Conservation (phyloP, 768 basidiomycete species). For the Leccinum subtestaceum region DNA sequence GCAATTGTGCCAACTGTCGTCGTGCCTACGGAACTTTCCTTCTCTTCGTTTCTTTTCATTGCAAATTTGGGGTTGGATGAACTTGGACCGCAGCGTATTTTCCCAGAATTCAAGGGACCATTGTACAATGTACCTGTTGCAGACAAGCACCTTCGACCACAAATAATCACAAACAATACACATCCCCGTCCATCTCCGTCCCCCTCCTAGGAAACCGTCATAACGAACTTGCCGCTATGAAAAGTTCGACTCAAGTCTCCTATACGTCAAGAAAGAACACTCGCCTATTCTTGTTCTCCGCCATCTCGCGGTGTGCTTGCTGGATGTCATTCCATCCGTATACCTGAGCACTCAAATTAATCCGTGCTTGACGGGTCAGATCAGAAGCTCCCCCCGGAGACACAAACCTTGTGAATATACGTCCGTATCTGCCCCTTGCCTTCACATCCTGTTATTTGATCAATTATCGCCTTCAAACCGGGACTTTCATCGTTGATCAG, state of each 20-base stretch:
- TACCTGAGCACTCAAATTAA: constrained; percentile 42
- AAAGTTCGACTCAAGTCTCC: neutral
- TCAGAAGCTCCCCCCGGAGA: constrained; percentile 10
- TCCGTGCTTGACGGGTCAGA: constrained; percentile 15
- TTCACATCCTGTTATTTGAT: constrained; percentile 53
- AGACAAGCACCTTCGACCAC: neutral
- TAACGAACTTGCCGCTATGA: constrained; percentile 34
- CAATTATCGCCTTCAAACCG: constrained; percentile 58
- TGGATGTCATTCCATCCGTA: constrained; percentile 80
- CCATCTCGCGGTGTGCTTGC: constrained; percentile 82
- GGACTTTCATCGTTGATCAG: constrained; percentile 2
- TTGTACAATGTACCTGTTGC: neutral
- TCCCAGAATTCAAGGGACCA: neutral
- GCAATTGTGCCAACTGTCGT: constrained; percentile 1
- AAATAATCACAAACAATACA: constrained; percentile 8
- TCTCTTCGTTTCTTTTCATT: constrained; percentile 4
- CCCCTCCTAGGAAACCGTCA: constrained; percentile 21
- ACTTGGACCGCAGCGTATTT: neutral
- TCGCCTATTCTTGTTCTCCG: constrained; percentile 59
- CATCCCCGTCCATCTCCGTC: constrained; percentile 1
- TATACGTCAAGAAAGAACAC: constrained; percentile 12
- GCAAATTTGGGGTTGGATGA: constrained; percentile 5
- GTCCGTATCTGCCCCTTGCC: constrained; percentile 63
- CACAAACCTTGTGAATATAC: constrained; percentile 72
- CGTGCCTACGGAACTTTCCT: constrained; percentile 6